Evolutionary conservation across 1,139 yeast genomes (phyloP), one percentile per base, ranked within the genome.

Genomic region (Magnusiomyces clavatus): DNA sequence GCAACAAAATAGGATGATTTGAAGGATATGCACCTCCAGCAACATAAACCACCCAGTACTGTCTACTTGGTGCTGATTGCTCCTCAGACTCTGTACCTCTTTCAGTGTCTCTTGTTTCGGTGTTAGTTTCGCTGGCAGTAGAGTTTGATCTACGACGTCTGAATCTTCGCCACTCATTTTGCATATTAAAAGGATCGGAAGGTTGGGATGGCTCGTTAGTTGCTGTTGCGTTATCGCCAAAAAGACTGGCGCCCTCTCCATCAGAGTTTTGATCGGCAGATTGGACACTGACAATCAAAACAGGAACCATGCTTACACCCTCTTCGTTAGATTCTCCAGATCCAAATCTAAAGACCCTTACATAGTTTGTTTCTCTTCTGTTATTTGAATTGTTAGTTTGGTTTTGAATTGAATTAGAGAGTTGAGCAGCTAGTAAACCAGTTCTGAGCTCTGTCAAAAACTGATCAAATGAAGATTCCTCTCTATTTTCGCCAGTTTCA

Each of bases 281-380:
- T 19, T 80, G 64, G n/a, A 80, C 76, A 3, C 83, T 82, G n/a
- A 80, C 76, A 38, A 80, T 75, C 57, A 80, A 64, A 5, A 80
- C 78, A 0, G 84, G 84, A 1, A 79, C 72, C 54, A 70, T 62
- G 20, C 47, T 52, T 11, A 49, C 52, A 31, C 51, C 54, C n/a
- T 46, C 17, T 41, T 48, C 39, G 2, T 44, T 16, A 14, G 48
- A 41, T 13, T 38, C 40, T 19, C 35, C 20, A 5, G 48, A 41
- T 8, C 45, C 39, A 40, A 80, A 78, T 50, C 82, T 61, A 60
- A 80, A 80, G 56, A 81, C 78, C 47, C 84, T 67, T 61, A 78
- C 77, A 55, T 78, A 77, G 50, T 74, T 71, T 58, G 73, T 58
- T 1, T 60, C 55, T 10, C 61, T 48, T 35, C 58, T 52, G 13